Evolutionary conservation across 129 eudicot species (phyloP), one percentile per base, ranked within the genome.

Genomic region (Helichrysum umbraculigerum): DNA sequence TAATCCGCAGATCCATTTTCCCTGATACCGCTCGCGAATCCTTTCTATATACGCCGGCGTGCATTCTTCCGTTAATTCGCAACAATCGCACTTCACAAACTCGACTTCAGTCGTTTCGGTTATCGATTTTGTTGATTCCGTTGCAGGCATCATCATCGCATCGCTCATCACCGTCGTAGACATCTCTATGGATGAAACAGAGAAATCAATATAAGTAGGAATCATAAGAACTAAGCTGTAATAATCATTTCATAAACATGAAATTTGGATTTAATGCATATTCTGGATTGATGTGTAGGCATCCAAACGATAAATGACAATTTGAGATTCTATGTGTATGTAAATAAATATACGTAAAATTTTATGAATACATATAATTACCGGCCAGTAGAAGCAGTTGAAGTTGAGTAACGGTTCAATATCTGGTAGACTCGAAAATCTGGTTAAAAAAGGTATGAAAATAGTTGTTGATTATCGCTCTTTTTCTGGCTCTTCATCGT

Each of bases 1-100:
- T 6, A 92, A 83, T 79, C 97, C 97, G 66, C 97, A 92, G 56
- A 92, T 85, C 97, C 97, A 92, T 83, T 92, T 92, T 2, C 93
- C 93, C 1, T 76, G 84, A 71, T 83, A 89, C 33, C 96, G 77
- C n/a, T 89, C 89, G 12, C 89, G 90, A 32, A 92, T 89, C 47
- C 85, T 59, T 17, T 89, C 79, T 9, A 92, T 92, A 51, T 92
- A 92, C 7, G 79, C 83, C 66, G 79, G 77, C 17, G 97, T 92
- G 71, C 97, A 92, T 72, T 92, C 96, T 68, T 92, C 97, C 15
- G 84, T 87, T 68, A 92, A 84, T 44, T 92, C 91, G 33, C 97
- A 92, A 32, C 97, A 89, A 59, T 87, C 89, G 81, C 97, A 92
- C 52, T 34, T 81, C 0, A 79, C 97, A 30, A 74, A 89, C n/a